Percentiles rank a stretch among this genome's conserved stretches.
These are phyloP conservation scores for Populus hybrid DNA, from an alignment of 441 rosid species.

Conservation along the genomic window DNA sequence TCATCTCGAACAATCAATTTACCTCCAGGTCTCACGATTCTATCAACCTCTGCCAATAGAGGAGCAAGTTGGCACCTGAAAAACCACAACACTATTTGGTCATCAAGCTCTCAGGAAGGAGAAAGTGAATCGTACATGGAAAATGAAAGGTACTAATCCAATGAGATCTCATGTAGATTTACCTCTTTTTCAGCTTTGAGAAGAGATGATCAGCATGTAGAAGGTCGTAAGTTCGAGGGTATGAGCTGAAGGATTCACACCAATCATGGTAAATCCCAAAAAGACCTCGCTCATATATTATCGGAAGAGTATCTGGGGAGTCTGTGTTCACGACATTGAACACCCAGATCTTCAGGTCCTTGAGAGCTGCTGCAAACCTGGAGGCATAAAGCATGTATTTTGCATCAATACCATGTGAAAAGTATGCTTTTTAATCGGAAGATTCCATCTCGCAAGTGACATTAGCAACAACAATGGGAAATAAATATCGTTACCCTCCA, in stretches of 20 bases:
- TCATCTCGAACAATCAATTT: conserved; percentile 77
- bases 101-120: neutral
- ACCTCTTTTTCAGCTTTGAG: conserved; percentile 73
- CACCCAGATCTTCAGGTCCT: conserved; percentile 76
- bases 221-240: conserved; percentile 83
- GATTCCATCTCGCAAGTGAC: neutral
- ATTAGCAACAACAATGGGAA: neutral
- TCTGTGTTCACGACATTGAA: conserved; percentile 74
- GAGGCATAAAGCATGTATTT: conserved; percentile 2
- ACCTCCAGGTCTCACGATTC: conserved; percentile 92
- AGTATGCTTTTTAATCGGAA: neutral
- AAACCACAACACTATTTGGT: neutral
- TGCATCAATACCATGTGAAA: neutral
- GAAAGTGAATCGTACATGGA: neutral
- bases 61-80: conserved; percentile 78
- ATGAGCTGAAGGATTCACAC: conserved; percentile 94
- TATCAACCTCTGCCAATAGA: conserved; percentile 84
- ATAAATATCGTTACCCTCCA: conserved; percentile 62
- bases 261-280: conserved; percentile 96
- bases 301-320: conserved; percentile 93
- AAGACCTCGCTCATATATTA: conserved; percentile 84
- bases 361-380: conserved; percentile 90
- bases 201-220: conserved; percentile 94
- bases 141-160: neutral
- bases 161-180: neutral